Base-by-base conservation (phyloP, 805 yeast genomes). In the Saturnispora gosingensis region DNA sequence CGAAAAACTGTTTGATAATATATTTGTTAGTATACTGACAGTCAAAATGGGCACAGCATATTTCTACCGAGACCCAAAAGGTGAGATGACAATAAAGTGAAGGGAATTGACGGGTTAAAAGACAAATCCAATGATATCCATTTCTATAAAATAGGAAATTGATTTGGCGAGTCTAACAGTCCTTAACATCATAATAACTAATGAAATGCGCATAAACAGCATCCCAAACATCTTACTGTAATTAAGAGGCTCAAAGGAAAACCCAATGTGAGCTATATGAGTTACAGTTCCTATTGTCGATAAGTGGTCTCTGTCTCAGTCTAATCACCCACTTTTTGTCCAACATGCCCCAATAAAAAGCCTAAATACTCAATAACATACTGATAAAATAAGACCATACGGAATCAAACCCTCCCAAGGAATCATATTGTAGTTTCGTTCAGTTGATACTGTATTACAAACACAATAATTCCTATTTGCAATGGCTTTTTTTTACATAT, bases 331-430 rank as follows among this genome's bases (percentile, higher is more conserved):
- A 25, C 28, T 6, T 7, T 25, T 25, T 8, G 28, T 25, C 9
- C 18, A 18, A 38, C 11, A 18, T 7, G n/a, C 11, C 42, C 36
- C 5, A 25, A 30, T 30, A 30, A 32, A 32, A 2, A 9, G 15
- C 16, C 10, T 22, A n/a, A 13, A 16, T 28, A 30, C 5, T 11
- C 16, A 15, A n/a, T 16, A 32, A 73, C 80, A 30, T 67, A 74
- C 77, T 28, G 74, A 66, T 47, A 78, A 62, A 69, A 81, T 81
- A 55, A 81, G 68, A 56, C 76, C 81, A 62, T 77, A 81, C 53
- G 85, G 85, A 60, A 81, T 57, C 43, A 81, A 65, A 51, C 83
- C 85, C 74, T 81, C 86, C 71, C 81, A 81, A 56, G 87, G 86
- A 74, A 81, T 79, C 82, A 78, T 78, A 11, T 47, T 62, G 51